These are phyloP conservation scores for Liquidambar formosana DNA, from an alignment of 164 flowering plant genomes.

Conservation along the genomic window DNA sequence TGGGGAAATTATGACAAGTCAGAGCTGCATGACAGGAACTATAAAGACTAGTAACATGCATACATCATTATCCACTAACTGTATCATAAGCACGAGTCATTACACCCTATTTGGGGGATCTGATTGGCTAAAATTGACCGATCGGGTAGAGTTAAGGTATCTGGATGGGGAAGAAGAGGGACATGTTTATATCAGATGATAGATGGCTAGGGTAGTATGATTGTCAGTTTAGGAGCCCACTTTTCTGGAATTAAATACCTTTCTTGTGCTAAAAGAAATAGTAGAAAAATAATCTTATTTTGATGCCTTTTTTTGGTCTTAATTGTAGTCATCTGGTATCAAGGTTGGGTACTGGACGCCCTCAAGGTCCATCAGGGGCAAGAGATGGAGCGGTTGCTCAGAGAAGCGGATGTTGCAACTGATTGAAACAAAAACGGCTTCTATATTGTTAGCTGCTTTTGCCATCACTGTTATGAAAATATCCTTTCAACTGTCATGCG, in stretches of 20 bases:
- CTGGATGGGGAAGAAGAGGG: too few species aligned
- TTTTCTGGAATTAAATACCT: background rate
- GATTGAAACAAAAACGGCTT: constrained; percentile 15
- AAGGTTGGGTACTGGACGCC: constrained; percentile 70
- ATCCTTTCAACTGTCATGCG: background rate
- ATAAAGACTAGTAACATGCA: too few species aligned
- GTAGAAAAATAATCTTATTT: background rate
- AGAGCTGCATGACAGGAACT: background rate
- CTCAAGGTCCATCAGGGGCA: constrained; percentile 54
- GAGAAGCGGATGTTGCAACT: constrained; percentile 71
- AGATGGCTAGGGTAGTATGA: too few species aligned
- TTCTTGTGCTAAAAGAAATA: background rate
- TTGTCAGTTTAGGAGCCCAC: background rate
- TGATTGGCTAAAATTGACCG: too few species aligned
- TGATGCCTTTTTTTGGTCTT: background rate
- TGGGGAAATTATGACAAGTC: too few species aligned
- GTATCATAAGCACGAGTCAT: too few species aligned
- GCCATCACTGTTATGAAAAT: background rate
- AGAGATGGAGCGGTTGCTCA: constrained; percentile 73
- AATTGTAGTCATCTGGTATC: constrained; percentile 76
- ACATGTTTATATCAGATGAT: too few species aligned
- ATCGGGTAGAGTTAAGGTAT: too few species aligned
- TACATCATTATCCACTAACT: too few species aligned
- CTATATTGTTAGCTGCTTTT: constrained; percentile 3
- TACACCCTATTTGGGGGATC: too few species aligned